phyloP scores from a whole-genome alignment of 441 rosid genomes.

The Erodium moschatum region DNA sequence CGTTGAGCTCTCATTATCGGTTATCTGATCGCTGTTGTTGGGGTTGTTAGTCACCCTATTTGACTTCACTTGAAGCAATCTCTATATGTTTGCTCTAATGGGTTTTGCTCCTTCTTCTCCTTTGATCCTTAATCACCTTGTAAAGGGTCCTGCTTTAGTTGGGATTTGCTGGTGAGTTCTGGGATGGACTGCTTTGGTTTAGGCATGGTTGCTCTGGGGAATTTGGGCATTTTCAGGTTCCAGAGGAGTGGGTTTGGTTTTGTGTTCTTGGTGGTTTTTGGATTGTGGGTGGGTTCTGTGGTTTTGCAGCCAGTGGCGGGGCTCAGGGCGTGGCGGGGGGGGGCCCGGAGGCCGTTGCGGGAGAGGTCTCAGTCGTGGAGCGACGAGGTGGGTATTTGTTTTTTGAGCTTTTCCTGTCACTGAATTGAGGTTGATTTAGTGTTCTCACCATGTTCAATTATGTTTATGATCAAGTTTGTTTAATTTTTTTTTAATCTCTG shows the following conservation, averaged over 20 bases:
- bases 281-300: conserved; percentile 21
- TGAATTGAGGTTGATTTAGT: conserved; percentile 16
- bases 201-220: conserved; percentile 38
- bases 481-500: not conserved
- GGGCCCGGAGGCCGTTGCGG: conserved; percentile 70
- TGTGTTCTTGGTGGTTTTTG: conserved; percentile 30
- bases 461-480: not conserved
- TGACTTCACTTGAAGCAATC: conserved; percentile 75
- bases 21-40: conserved; percentile 29
- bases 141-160: conserved; percentile 15
- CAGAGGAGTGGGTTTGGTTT: conserved; percentile 38
- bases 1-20: conserved; percentile 77
- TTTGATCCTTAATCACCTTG: not conserved
- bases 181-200: conserved; percentile 23
- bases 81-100: conserved; percentile 22
- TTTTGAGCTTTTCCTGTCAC: not conserved
- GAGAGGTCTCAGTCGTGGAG: conserved; percentile 79
- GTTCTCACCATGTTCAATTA: conserved; percentile 13
- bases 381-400: conserved; percentile 49
- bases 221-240: conserved; percentile 21
- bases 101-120: conserved; percentile 22
- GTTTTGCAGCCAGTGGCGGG: conserved; percentile 44
- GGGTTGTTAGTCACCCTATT: conserved; percentile 33
- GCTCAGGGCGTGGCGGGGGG: too few relatives aligned
- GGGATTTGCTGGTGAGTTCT: conserved; percentile 16